Conservation (phyloP, 1,139 yeast genomes). For the Suhomyces taliae region DNA sequence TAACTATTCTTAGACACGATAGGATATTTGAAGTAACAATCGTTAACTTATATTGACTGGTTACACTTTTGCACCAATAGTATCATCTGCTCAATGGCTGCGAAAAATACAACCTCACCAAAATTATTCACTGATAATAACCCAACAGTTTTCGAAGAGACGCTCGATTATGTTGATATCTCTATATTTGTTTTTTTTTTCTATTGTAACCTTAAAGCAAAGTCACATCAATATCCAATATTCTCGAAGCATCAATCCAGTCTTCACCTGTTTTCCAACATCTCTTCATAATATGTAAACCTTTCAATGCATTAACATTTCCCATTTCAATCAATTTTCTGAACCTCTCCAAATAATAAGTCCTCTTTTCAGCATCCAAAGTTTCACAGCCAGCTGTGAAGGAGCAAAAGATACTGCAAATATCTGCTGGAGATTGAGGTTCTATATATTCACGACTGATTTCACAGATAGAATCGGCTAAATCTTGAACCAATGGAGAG, state of each 20-base stretch:
- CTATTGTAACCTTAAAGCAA: conserved; percentile 30
- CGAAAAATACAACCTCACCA: too few relatives aligned
- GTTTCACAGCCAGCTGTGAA: conserved; percentile 66
- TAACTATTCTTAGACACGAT: too few relatives aligned
- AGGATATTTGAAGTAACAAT: too few relatives aligned
- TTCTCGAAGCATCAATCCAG: conserved; percentile 55
- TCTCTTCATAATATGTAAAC: conserved; percentile 49
- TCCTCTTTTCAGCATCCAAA: conserved; percentile 31
- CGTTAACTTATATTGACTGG: too few relatives aligned
- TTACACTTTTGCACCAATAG: too few relatives aligned
- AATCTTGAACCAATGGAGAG: conserved; percentile 47
- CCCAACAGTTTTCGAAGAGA: too few relatives aligned
- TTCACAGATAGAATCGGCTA: conserved; percentile 43
- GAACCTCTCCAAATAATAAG: conserved; percentile 41
- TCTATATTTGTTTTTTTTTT: not conserved
- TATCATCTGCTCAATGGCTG: too few relatives aligned
- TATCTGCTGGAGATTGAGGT: conserved; percentile 50
- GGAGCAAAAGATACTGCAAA: conserved; percentile 54
- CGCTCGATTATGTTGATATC: not conserved
- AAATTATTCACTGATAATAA: too few relatives aligned
- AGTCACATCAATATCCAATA: conserved; percentile 47
- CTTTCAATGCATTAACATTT: conserved; percentile 48
- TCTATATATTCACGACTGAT: conserved; percentile 39
- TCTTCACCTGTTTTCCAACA: conserved; percentile 59
- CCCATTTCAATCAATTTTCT: conserved; percentile 43